These are phyloP conservation scores for Calonectria pteridis DNA, from an alignment of 2,329 filamentous ascomycete species.

Conservation along the genomic window DNA sequence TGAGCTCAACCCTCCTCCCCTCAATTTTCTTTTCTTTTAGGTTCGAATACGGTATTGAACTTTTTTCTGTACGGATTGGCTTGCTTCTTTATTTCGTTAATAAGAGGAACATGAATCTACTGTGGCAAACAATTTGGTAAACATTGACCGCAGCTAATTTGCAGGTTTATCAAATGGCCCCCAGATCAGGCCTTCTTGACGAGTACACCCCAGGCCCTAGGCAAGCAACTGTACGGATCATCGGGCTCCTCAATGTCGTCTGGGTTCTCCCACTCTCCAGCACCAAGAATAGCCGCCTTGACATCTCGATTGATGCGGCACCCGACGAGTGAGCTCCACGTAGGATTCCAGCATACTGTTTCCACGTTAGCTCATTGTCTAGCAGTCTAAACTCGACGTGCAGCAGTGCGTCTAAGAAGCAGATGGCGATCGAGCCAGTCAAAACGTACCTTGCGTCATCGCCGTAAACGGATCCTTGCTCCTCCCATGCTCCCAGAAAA, in stretches of 20 bases:
- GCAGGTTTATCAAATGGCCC: no score
- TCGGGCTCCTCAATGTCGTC: not conserved
- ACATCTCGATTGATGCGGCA: not conserved
- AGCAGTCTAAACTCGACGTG: not conserved
- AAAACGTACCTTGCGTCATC: not conserved
- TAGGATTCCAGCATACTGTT: not conserved
- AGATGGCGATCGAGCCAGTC: no score
- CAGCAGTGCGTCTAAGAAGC: not conserved
- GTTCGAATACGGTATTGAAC: not conserved
- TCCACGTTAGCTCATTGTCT: no score
- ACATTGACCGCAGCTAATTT: not conserved
- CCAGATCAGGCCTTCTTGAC: not conserved
- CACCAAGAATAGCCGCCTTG: not conserved
- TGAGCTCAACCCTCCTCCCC: no score
- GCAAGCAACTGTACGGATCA: not conserved
- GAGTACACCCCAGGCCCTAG: not conserved
- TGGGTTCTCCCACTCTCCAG: slow-evolving; percentile 1
- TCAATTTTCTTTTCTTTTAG: no score
- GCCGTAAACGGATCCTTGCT: not conserved
- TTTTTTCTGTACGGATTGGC: not conserved
- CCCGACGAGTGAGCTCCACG: not conserved
- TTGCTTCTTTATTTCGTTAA: not conserved
- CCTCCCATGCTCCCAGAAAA: not conserved
- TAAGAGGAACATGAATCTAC: not conserved
- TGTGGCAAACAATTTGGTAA: not conserved